These are phyloP conservation scores for Jimgerdemannia lactiflua DNA, from an alignment of 192 early-diverging fungal genomes.

Conservation along the genomic window DNA sequence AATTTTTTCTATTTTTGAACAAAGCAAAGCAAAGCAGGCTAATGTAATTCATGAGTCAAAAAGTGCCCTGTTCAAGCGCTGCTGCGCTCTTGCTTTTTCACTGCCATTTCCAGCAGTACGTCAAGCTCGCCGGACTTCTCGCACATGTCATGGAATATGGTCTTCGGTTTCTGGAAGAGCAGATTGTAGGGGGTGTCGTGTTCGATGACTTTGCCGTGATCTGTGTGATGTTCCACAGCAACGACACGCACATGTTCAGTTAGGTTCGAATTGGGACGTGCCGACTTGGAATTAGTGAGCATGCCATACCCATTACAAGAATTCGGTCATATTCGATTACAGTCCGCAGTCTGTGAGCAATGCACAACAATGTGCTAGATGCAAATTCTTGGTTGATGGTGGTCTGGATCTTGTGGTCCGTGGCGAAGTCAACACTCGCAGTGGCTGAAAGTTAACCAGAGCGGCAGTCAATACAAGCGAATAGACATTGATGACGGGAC, in stretches of 20 bases:
- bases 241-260: too few relatives aligned
- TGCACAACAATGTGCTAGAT: slow-evolving; percentile 72
- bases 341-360: slow-evolving; percentile 84
- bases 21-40: too few relatives aligned
- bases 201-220: slow-evolving; percentile 8
- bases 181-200: slow-evolving; percentile 2
- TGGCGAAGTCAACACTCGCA: slow-evolving; percentile 75
- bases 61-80: too few relatives aligned
- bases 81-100: background rate
- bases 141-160: slow-evolving; percentile 70
- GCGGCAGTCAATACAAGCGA: background rate
- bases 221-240: background rate
- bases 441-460: slow-evolving; percentile 32
- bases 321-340: slow-evolving; percentile 80
- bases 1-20: too few relatives aligned
- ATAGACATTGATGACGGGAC: slow-evolving; percentile 25
- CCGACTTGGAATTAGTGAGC: too few relatives aligned
- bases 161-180: background rate
- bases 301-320: slow-evolving; percentile 41
- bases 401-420: slow-evolving; percentile 77
- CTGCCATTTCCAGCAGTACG: slow-evolving; percentile 36
- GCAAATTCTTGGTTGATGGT: slow-evolving; percentile 75
- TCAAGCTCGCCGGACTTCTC: slow-evolving; percentile 81
- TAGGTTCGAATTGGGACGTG: too few relatives aligned
- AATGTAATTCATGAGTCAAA: too few relatives aligned